Percentiles rank a stretch among this genome's conserved stretches.
Conservation (phyloP, 306 rosid species). For the Malus fusca region DNA sequence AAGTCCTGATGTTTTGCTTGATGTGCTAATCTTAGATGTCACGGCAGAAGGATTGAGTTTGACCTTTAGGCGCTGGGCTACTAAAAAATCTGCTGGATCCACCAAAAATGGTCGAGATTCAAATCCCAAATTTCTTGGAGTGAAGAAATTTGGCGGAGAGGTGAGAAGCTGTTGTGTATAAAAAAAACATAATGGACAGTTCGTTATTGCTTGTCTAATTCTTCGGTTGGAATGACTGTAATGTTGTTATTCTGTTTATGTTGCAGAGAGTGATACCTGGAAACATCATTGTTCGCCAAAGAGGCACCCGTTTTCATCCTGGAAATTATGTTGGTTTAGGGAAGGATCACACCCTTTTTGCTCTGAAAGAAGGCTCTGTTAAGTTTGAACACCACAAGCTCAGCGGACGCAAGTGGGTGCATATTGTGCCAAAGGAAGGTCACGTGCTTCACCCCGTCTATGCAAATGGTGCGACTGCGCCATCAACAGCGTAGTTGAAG, state of each 20-base stretch:
- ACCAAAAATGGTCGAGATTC: conserved; percentile 93
- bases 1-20: conserved; percentile 9
- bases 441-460: conserved; percentile 80
- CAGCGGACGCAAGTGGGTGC: conserved; percentile 81
- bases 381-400: conserved; percentile 74
- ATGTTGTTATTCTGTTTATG: conserved; percentile 3
- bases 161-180: conserved; percentile 32
- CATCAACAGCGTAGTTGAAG: conserved; percentile 3
- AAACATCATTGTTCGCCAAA: conserved; percentile 79
- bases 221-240: background rate
- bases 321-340: conserved; percentile 89
- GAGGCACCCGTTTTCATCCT: conserved; percentile 90
- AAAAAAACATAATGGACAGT: no score
- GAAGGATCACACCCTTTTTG: conserved; percentile 77
- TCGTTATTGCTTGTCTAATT: background rate
- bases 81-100: conserved; percentile 79
- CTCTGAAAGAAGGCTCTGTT: conserved; percentile 74
- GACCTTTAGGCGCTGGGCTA: conserved; percentile 81
- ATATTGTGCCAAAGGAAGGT: conserved; percentile 75
- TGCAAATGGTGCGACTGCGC: conserved; percentile 20
- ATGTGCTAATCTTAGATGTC: conserved; percentile 34
- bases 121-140: conserved; percentile 86
- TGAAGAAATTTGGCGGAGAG: conserved; percentile 90
- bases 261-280: conserved; percentile 79
- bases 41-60: conserved; percentile 69